Evolutionary conservation across 1,284 basidiomycete species (phyloP), one percentile per base, ranked within the genome.

Genomic region (Leucocoprinus gongylophorus): DNA sequence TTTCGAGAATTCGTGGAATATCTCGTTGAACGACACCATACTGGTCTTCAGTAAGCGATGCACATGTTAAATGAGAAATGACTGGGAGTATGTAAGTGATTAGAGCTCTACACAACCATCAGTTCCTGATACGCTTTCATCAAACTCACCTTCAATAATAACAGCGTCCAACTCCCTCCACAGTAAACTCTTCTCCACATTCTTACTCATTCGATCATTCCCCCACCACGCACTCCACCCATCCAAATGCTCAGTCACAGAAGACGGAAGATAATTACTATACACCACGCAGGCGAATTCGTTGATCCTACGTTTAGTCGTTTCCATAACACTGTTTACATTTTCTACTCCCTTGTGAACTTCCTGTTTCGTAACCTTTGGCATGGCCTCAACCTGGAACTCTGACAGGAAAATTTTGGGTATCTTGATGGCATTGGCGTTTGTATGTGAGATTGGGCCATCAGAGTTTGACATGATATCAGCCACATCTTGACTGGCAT

Each of bases 11-110:
- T 50, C 80, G 80, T 0, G 90, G 87, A 23, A 91, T 89, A 62
- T 91, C 88, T 5, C 85, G 74, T 63, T 93, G 91, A 6, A 91
- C 87, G 43, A 85, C 79, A 10, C 91, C 91, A 59, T 86, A 91
- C 23, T 77, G 73, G 66, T 94, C 91, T 64, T 92, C 90, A 1
- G 72, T 72, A 29, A 92, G 68, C 5, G 90, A 92, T 1, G 81
- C 79, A 52, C 82, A 83, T 4, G 79, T 72, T n/a, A 92, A 71
- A 45, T 77, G 74, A 0, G 84, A 79, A 1, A 93, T 70, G 5
- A 81, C 91, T 92, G 45, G 28, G 30, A 2, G 2, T 13, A 20
- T 29, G 2, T 10, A 15, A n/a, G 13, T 2, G 8, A 33, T 20
- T 20, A 33, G 9, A 20, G 29, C 12, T 30, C 15, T n/a, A 6